phyloP scores from a whole-genome alignment of 1,139 yeast genomes.

The Pichia sorboxylosa region DNA sequence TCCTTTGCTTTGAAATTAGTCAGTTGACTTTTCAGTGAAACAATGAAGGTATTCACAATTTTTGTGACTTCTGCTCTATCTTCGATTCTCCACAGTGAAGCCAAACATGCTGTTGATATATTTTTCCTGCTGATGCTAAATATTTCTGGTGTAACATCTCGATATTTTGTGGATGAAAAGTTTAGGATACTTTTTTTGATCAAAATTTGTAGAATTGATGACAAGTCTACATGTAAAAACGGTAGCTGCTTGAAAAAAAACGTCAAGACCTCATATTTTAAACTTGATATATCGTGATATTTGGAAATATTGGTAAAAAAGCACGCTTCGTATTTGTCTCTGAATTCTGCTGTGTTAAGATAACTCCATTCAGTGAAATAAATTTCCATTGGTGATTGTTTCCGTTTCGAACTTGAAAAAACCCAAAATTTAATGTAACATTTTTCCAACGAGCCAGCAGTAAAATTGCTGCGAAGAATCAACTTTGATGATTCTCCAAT shows the following conservation, averaged over 20 bases:
- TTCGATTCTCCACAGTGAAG: constrained; percentile 1
- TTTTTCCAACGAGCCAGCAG: neutral
- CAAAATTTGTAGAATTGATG: constrained; percentile 2
- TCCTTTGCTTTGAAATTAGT: constrained; percentile 10
- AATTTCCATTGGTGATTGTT: constrained; percentile 12
- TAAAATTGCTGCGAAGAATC: constrained; percentile 1
- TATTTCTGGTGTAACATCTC: neutral
- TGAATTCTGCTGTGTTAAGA: constrained; percentile 12
- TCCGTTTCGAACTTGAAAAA: constrained; percentile 3
- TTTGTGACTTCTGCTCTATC: constrained; percentile 1
- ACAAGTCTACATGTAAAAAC: constrained; percentile 2
- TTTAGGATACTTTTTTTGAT: neutral
- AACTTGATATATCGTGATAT: constrained; percentile 1
- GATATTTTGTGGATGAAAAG: neutral
- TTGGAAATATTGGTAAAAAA: constrained; percentile 13
- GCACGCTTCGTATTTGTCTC: constrained; percentile 13
- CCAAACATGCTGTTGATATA: constrained; percentile 6
- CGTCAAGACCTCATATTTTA: constrained; percentile 4
- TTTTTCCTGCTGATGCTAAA: constrained; percentile 2
- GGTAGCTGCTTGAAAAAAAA: constrained; percentile 8
- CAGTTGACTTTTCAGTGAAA: constrained; percentile 14
- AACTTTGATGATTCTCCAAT: constrained; percentile 2
- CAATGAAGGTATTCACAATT: constrained; percentile 10
- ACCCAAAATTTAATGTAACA: constrained; percentile 7
- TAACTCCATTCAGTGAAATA: constrained; percentile 21